phyloP scores from a whole-genome alignment of 176 grass and related monocot species.

The Ampelocalamus luodianensis region DNA sequence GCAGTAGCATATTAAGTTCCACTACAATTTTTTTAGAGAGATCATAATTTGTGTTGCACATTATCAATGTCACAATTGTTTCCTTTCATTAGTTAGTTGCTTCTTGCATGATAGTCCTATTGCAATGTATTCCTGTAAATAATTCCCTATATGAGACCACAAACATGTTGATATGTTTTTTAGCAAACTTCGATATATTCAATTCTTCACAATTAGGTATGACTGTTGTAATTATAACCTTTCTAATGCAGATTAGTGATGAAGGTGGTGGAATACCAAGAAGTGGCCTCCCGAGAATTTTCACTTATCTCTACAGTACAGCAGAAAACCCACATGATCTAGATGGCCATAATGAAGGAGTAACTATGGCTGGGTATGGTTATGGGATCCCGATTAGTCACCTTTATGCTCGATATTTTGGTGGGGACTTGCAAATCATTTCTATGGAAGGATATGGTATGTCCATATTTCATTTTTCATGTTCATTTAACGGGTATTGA shows the following conservation, averaged over 20 bases:
- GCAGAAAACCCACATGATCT: conserved; percentile 79
- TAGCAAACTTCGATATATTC: neutral
- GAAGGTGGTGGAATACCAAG: conserved; percentile 98
- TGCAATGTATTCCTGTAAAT: neutral
- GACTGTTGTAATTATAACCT: conserved; percentile 1
- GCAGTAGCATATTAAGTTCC: neutral
- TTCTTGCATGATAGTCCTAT: neutral
- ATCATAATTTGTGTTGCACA: neutral
- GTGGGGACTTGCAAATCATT: conserved; percentile 93
- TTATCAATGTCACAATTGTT: neutral
- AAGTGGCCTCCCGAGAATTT: conserved; percentile 91
- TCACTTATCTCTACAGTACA: conserved; percentile 97
- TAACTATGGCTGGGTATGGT: conserved; percentile 94
- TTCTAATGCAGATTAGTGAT: conserved; percentile 75
- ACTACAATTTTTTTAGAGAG: neutral
- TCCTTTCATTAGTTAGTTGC: neutral
- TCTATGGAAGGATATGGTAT: conserved; percentile 99
- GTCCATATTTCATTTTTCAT: conserved; percentile 28
- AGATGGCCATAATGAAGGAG: conserved; percentile 63
- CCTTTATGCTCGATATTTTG: conserved; percentile 96
- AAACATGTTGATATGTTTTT: neutral
- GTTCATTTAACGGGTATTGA: conserved; percentile 1
- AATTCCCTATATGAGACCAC: neutral
- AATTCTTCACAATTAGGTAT: neutral
- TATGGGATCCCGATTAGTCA: conserved; percentile 91